A percentile compares a stretch with the other conserved stretches of the same genome.
phyloP scores from a whole-genome alignment of 345 rosid species.

The Pugionium dolabratum region DNA sequence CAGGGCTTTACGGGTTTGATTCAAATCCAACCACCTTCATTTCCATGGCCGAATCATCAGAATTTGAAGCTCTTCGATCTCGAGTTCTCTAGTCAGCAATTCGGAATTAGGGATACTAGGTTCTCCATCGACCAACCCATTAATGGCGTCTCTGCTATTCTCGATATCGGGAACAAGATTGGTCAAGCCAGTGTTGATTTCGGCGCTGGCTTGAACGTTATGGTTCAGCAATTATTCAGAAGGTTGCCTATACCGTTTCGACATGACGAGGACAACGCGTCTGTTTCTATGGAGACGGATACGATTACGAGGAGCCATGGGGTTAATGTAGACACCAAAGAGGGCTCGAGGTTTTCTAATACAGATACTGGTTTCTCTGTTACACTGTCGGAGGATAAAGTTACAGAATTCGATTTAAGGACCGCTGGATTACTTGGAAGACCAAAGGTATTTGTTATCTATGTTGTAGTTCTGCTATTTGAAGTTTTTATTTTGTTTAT shows the following conservation, averaged over 20 bases:
- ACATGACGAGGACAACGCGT: conserved; percentile 49
- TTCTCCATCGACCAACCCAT: conserved; percentile 47
- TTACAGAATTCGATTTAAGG: conserved; percentile 53
- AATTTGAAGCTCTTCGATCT: conserved; percentile 66
- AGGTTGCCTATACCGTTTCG: conserved; percentile 67
- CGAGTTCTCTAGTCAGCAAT: conserved; percentile 59
- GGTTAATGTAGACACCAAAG: conserved; percentile 34
- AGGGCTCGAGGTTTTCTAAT: conserved; percentile 46
- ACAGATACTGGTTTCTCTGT: conserved; percentile 36
- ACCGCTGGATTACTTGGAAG: conserved; percentile 56
- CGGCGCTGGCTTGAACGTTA: conserved; percentile 69
- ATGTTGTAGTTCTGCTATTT: conserved; percentile 22
- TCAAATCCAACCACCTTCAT: conserved; percentile 69
- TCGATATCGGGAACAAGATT: conserved; percentile 73
- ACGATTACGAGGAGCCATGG: conserved; percentile 34
- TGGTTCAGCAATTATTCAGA: conserved; percentile 81
- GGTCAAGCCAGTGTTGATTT: conserved; percentile 93
- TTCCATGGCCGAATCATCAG: conserved; percentile 68
- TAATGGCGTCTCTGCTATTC: conserved; percentile 68
- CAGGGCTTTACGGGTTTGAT: conserved; percentile 87
- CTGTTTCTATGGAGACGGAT: conserved; percentile 39
- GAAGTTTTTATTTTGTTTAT: background rate
- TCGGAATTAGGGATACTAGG: conserved; percentile 49
- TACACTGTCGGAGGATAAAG: conserved; percentile 52
- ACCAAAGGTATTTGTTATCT: conserved; percentile 57